Evolutionary conservation across 805 yeast genomes (phyloP), one percentile per base, ranked within the genome.

Genomic region (Torulaspora gathmanii): DNA sequence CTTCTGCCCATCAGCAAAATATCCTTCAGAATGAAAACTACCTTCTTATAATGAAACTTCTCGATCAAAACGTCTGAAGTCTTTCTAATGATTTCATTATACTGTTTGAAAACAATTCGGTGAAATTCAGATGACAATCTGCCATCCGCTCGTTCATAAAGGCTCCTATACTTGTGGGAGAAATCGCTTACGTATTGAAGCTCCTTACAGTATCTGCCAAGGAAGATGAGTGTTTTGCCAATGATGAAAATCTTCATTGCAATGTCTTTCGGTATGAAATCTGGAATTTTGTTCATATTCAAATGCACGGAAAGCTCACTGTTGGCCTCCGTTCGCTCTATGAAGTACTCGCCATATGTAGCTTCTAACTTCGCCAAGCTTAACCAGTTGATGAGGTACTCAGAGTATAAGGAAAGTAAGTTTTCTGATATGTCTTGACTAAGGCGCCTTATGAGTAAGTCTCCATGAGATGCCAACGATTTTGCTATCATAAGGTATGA

Each of bases 1-100:
- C 91, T 87, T 45, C 77, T 79, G 5, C 81, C 78, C 72, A 86
- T 80, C 33, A 93, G 63, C 54, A 89, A 68, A 46, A 83, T 78
- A 47, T 77, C 77, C 49, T 83, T 83, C 45, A 86, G 68, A 36
- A 80, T 81, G 4, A 62, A 58, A n/a, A 91, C 60, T 52, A 85
- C 87, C 9, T 69, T 64, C 31, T 69, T 64, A 29, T 83, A 61
- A 31, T 73, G 65, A 52, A 72, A 75, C 48, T 79, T 77, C 2
- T 67, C 65, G 41, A 75, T 70, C 2, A 89, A 55, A 2, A 78
- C 60, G 9, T 63, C 49, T 17, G 79, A 75, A 38, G 85, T 70
- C 48, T 70, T 77, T 27, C 73, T 68, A 1, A 79, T 63, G 2
- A 82, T 73, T 50, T 81, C 83, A 2, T 63, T 52, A 58, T 82